Evolutionary conservation across 2,329 filamentous ascomycete species (phyloP), one percentile per base, ranked within the genome.

Genomic region (Trichoderma sp.): DNA sequence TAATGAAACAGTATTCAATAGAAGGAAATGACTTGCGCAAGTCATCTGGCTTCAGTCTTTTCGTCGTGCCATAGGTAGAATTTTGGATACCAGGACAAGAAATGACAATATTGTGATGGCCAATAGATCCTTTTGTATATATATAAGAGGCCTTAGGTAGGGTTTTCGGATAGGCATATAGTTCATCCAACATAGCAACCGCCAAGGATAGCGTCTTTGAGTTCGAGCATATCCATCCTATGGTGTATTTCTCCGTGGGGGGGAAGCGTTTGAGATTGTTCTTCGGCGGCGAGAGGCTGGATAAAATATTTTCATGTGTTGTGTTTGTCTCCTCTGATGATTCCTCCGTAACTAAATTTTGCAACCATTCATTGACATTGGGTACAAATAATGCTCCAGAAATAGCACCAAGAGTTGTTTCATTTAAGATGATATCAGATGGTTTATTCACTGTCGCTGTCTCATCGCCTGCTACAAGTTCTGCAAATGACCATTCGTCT

Each of bases 1-100:
- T 55, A 9, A 55, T 26, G 50, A 55, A 55, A 55, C 50, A 55
- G 23, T 55, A 55, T 55, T 55, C 0, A 55, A 26, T 55, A 23
- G 50, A 23, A 28, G 50, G 20, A 7, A 55, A 26, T 12, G 50
- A 15, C 50, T 13, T 20, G 43, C n/a, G 43, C 8, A 50, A 50
- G 9, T 50, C 43, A 50, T 50, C 0, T 50, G 43, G 43, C 0
- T n/a, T n/a, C n/a, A 50, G 4, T 50, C 3, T 50, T 2, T 20
- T 20, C n/a, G n/a, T 50, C 43, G 9, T 0, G 0, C 0, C 4
- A 0, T 50, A 0, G 9, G 0, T 20, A 20, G 17, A 20, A 50
- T 50, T 1, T 6, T 20, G 0, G 43, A 50, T 50, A 50, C 17
- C 4, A 0, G 50, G 50, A 55, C 12, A 55, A 0, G 20, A 13